Evolutionary conservation across 192 early-diverging fungal species (phyloP).

Genomic region (Coemansia sp.): DNA sequence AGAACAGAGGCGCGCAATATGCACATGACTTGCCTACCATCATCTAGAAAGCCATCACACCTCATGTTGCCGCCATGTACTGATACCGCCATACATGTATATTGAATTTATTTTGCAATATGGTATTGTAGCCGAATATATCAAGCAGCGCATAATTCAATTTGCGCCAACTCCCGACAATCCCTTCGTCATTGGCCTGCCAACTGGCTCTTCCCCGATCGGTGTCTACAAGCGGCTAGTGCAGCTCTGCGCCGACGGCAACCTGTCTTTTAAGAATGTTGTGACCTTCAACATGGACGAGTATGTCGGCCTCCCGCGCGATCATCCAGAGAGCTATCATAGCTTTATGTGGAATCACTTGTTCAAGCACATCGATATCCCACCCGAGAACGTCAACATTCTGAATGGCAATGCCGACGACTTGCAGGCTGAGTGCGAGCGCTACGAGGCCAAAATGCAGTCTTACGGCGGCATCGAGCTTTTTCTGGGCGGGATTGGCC

Average conservation of each 20-base stretch:
- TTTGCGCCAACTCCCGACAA: slow-evolving; percentile 70
- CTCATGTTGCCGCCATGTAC: background rate
- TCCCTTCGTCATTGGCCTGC: slow-evolving; percentile 84
- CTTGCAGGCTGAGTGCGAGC: slow-evolving; percentile 75
- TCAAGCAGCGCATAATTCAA: slow-evolving; percentile 75
- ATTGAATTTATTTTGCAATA: background rate
- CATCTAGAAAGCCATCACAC: background rate
- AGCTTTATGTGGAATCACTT: slow-evolving; percentile 91
- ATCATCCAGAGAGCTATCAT: slow-evolving; percentile 88
- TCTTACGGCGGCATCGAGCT: slow-evolving; percentile 83
- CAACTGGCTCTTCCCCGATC: slow-evolving; percentile 84
- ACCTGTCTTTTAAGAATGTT: slow-evolving; percentile 75
- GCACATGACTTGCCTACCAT: slow-evolving; percentile 17
- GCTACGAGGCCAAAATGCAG: slow-evolving; percentile 78
- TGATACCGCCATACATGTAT: background rate
- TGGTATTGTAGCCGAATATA: slow-evolving; percentile 66
- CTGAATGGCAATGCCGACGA: slow-evolving; percentile 82
- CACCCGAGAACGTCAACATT: slow-evolving; percentile 80
- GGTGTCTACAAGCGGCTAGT: slow-evolving; percentile 80
- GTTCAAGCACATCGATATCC: slow-evolving; percentile 85
- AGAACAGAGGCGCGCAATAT: background rate
- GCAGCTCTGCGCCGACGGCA: slow-evolving; percentile 63
- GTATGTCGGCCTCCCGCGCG: slow-evolving; percentile 78
- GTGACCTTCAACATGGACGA: slow-evolving; percentile 95
- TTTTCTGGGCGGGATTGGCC: slow-evolving; percentile 86